phyloP scores from a whole-genome alignment of 2,329 filamentous ascomycete species.

The Metarhizium album region DNA sequence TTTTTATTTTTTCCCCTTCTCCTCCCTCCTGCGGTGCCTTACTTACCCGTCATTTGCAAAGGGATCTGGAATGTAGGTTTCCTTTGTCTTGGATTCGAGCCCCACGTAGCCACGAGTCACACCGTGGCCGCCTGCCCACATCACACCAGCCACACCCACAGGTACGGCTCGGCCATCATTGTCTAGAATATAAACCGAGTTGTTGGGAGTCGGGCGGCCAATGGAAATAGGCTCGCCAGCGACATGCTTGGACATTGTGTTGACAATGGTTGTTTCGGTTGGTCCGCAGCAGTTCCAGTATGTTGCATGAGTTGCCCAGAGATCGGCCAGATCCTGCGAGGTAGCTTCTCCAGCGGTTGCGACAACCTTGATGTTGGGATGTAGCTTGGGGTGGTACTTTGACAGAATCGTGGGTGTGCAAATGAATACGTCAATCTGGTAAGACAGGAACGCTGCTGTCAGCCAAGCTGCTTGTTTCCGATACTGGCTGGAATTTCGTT shows the following conservation, averaged over 20 bases:
- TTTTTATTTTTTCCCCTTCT: no score
- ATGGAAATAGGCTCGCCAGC: constrained; percentile 38
- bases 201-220: constrained; percentile 45
- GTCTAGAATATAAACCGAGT: constrained; percentile 43
- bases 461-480: not conserved
- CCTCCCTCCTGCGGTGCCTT: no score
- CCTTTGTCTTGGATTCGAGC: constrained; percentile 37
- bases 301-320: constrained; percentile 37
- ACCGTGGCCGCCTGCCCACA: constrained; percentile 47
- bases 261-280: constrained; percentile 49
- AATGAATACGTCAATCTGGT: constrained; percentile 41
- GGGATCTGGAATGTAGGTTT: constrained; percentile 37
- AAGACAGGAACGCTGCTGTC: not conserved
- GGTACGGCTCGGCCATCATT: constrained; percentile 31
- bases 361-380: constrained; percentile 39
- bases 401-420: constrained; percentile 44
- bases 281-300: constrained; percentile 50
- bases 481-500: not conserved
- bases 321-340: constrained; percentile 38
- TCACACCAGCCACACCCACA: constrained; percentile 37
- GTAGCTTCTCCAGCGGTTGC: constrained; percentile 47
- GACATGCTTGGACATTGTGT: constrained; percentile 42
- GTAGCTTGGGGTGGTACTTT: constrained; percentile 34
- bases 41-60: constrained; percentile 41
- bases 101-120: constrained; percentile 46